Conservation (phyloP, 2,329 filamentous ascomycete species). For the Aspergillus phoenicis region DNA sequence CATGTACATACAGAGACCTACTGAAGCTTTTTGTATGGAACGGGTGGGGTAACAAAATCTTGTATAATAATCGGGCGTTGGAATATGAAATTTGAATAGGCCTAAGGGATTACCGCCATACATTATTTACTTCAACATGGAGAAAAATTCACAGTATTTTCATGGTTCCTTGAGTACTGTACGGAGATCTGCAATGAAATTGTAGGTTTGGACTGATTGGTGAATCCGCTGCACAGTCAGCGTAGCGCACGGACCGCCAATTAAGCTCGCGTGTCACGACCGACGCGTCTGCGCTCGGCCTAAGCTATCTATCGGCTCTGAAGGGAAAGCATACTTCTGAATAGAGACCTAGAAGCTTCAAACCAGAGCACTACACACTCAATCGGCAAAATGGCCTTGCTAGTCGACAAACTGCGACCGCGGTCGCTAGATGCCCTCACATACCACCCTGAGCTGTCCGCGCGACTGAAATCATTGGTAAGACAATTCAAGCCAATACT, state of each 20-base stretch:
- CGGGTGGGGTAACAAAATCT: not conserved
- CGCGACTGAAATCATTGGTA: conserved; percentile 83
- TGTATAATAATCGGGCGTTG: not conserved
- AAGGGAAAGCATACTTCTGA: not conserved
- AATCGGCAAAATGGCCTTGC: conserved; percentile 57
- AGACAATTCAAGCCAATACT: conserved; percentile 9
- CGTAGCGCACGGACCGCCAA: conserved; percentile 36
- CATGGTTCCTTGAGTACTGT: not conserved
- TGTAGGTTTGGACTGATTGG: not conserved
- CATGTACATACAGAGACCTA: conserved; percentile 8
- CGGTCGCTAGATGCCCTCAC: conserved; percentile 62
- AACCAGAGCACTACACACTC: not conserved
- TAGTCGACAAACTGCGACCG: conserved; percentile 65
- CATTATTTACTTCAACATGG: not conserved
- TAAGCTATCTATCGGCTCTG: conserved; percentile 11
- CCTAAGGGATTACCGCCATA: too few species aligned
- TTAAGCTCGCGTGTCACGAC: conserved; percentile 42
- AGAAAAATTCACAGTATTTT: too few species aligned
- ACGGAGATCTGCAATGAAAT: not conserved
- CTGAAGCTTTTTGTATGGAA: not conserved
- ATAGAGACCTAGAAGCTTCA: not conserved
- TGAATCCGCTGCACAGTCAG: conserved; percentile 1
- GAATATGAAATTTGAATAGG: too few species aligned
- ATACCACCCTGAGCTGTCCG: conserved; percentile 87
- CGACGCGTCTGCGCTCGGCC: conserved; percentile 35